phyloP scores from a whole-genome alignment of 2,329 filamentous ascomycete species.

The Stemphylium vesicarium region DNA sequence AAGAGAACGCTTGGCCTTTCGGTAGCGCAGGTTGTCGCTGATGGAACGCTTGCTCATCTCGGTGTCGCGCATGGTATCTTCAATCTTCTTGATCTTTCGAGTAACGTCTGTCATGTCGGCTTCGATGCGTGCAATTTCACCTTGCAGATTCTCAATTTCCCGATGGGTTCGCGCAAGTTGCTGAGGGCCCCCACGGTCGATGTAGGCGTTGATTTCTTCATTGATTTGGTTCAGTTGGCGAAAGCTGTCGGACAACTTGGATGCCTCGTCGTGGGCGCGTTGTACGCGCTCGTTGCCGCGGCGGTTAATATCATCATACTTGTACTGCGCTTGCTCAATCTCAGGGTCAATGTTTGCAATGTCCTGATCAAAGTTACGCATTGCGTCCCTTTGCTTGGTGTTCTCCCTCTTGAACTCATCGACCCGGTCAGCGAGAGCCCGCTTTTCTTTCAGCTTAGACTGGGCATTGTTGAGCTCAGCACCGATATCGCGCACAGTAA shows the following conservation, averaged over 20 bases:
- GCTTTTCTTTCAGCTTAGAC: slow-evolving; percentile 82
- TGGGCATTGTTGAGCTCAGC: slow-evolving; percentile 74
- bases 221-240: slow-evolving; percentile 79
- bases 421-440: slow-evolving; percentile 71
- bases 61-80: slow-evolving; percentile 77
- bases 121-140: slow-evolving; percentile 69
- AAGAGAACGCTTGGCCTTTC: slow-evolving; percentile 74
- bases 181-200: slow-evolving; percentile 74
- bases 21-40: slow-evolving; percentile 84
- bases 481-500: slow-evolving; percentile 76
- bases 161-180: slow-evolving; percentile 73
- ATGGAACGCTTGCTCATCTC: slow-evolving; percentile 87
- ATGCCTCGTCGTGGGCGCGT: slow-evolving; percentile 72
- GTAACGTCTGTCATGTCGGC: slow-evolving; percentile 71
- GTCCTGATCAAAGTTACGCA: slow-evolving; percentile 73
- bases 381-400: slow-evolving; percentile 70
- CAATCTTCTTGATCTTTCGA: slow-evolving; percentile 75
- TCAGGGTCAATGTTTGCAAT: slow-evolving; percentile 77
- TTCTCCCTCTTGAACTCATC: slow-evolving; percentile 74
- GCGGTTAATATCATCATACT: slow-evolving; percentile 76
- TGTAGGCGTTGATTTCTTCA: slow-evolving; percentile 79
- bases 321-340: slow-evolving; percentile 75
- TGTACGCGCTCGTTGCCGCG: slow-evolving; percentile 76
- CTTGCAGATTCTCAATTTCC: slow-evolving; percentile 72
- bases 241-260: slow-evolving; percentile 74